Conservation (phyloP, 176 grass and related monocot genomes). For the Oryza meyeriana region DNA sequence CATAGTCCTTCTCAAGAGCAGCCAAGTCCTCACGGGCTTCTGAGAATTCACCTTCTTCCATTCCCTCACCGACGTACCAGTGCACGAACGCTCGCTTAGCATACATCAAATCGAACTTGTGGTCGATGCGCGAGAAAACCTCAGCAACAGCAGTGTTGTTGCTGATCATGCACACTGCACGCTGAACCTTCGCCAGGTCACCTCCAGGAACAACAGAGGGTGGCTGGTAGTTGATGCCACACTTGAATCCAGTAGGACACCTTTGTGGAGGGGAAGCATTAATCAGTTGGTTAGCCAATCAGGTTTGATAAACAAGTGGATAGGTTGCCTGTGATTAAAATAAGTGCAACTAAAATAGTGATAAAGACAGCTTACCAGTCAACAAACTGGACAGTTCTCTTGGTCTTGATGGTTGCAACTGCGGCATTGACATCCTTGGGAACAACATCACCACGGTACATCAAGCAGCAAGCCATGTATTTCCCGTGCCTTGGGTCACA, state of each 20-base stretch:
- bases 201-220: conserved; percentile 84
- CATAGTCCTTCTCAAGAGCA: conserved; percentile 86
- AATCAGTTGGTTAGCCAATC: conserved; percentile 33
- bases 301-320: background rate
- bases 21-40: conserved; percentile 89
- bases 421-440: conserved; percentile 98
- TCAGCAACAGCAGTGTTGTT: conserved; percentile 91
- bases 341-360: conserved; percentile 13
- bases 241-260: conserved; percentile 94
- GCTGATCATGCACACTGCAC: conserved; percentile 94
- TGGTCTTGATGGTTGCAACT: conserved; percentile 96
- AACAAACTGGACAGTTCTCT: conserved; percentile 97
- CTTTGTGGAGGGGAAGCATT: conserved; percentile 29
- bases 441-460: conserved; percentile 97
- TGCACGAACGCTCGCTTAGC: conserved; percentile 83
- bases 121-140: conserved; percentile 86
- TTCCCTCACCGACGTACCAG: conserved; percentile 92
- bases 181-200: conserved; percentile 89
- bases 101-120: conserved; percentile 95
- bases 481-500: conserved; percentile 97
- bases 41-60: conserved; percentile 93
- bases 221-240: conserved; percentile 96
- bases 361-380: conserved; percentile 73
- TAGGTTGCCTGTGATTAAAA: conserved; percentile 9
- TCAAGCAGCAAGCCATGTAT: conserved; percentile 97